These are phyloP conservation scores for Balakata baccata DNA, from an alignment of 345 rosid genomes.

Conservation along the genomic window DNA sequence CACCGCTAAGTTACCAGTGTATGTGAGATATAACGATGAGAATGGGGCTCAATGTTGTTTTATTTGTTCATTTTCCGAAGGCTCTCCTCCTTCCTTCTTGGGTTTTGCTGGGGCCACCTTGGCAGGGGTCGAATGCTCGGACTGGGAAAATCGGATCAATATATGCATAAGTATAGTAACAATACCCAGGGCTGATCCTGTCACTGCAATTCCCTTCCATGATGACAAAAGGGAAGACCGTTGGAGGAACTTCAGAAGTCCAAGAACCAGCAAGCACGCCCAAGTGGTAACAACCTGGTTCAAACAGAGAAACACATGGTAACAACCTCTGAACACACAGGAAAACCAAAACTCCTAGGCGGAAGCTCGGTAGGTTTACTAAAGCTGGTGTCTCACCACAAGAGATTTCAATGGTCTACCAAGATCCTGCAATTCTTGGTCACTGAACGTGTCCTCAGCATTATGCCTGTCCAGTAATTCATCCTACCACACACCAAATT, in stretches of 20 bases:
- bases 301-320: background rate
- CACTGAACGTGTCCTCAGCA: slow-evolving; percentile 29
- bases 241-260: slow-evolving; percentile 33
- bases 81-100: slow-evolving; percentile 31
- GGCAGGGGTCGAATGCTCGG: slow-evolving; percentile 34
- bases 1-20: background rate
- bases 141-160: slow-evolving; percentile 32
- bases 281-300: slow-evolving; percentile 30
- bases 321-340: background rate
- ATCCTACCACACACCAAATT: slow-evolving; percentile 23
- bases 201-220: slow-evolving; percentile 20
- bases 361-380: background rate
- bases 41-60: slow-evolving; percentile 36
- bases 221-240: slow-evolving; percentile 32
- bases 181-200: slow-evolving; percentile 12
- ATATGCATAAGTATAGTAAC: slow-evolving; percentile 29
- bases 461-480: slow-evolving; percentile 30
- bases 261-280: slow-evolving; percentile 27
- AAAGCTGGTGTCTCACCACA: slow-evolving; percentile 23
- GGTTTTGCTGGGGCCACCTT: slow-evolving; percentile 56
- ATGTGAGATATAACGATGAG: slow-evolving; percentile 5
- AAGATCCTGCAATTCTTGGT: slow-evolving; percentile 25
- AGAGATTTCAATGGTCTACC: slow-evolving; percentile 31
- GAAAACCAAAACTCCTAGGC: background rate
- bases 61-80: slow-evolving; percentile 28